Percentiles rank a stretch among this genome's conserved stretches.
Conservation (phyloP, 805 yeast genomes). For the Starmerella apicola region DNA sequence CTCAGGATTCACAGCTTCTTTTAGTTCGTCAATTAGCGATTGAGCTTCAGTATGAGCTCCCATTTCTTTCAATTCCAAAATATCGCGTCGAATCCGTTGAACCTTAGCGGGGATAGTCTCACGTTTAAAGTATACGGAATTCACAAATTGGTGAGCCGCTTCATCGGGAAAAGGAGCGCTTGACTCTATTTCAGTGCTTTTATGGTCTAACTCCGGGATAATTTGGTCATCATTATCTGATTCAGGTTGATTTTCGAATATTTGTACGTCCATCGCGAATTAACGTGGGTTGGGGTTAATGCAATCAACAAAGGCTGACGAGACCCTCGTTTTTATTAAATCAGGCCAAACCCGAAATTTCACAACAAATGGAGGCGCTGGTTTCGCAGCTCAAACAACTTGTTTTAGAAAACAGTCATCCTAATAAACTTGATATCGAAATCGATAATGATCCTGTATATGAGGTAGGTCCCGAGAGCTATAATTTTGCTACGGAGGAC, state of each 20-base stretch:
- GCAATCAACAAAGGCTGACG: no score
- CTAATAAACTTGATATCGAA: conserved; percentile 4
- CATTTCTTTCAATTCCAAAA: conserved; percentile 5
- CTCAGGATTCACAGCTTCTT: not conserved
- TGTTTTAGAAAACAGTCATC: not conserved
- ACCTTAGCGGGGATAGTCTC: conserved; percentile 3
- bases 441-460: conserved; percentile 18
- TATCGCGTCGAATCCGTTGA: conserved; percentile 9
- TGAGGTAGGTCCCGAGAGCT: not conserved
- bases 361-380: conserved; percentile 7
- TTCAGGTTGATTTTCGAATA: conserved; percentile 6
- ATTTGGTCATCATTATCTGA: not conserved
- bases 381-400: conserved; percentile 8
- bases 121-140: not conserved
- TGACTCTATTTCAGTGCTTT: conserved; percentile 1
- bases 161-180: conserved; percentile 1
- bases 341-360: no score
- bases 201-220: not conserved
- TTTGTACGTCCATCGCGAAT: conserved; percentile 4
- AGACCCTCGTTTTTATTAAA: no score
- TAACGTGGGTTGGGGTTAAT: no score
- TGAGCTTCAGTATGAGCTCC: conserved; percentile 1
- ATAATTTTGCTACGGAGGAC: conserved; percentile 1
- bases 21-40: conserved; percentile 6
- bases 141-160: conserved; percentile 3